These are phyloP conservation scores for Crithidia bombi DNA, from an alignment of 208 protist genomes.

Conservation along the genomic window DNA sequence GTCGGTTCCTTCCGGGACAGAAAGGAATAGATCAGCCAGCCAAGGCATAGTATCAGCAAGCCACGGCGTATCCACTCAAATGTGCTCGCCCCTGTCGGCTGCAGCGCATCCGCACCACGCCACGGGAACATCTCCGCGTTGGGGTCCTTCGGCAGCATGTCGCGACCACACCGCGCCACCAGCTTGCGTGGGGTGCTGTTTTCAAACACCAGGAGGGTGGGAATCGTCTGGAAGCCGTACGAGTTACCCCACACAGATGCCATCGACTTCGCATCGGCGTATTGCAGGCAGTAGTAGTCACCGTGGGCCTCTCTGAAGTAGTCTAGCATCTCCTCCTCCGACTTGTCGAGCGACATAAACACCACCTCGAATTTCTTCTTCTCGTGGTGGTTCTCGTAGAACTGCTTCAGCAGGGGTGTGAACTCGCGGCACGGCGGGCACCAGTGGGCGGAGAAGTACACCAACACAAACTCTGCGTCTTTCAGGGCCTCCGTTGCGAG, in stretches of 20 bases:
- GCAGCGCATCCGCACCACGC: conserved; percentile 17
- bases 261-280: conserved; percentile 23
- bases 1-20: not conserved
- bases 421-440: conserved; percentile 87
- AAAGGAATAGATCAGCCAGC: conserved; percentile 18
- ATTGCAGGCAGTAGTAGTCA: conserved; percentile 51
- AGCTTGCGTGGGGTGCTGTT: conserved; percentile 26
- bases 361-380: conserved; percentile 68
- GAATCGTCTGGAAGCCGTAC: conserved; percentile 47
- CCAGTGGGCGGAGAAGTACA: conserved; percentile 91
- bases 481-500: conserved; percentile 24
- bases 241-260: conserved; percentile 27
- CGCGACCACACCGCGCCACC: conserved; percentile 36
- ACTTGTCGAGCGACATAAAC: conserved; percentile 52
- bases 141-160: conserved; percentile 41
- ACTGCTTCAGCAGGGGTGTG: conserved; percentile 73
- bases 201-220: conserved; percentile 47
- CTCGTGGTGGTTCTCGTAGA: conserved; percentile 52
- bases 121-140: conserved; percentile 52
- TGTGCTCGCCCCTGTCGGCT: not conserved
- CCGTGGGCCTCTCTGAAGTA: conserved; percentile 48
- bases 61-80: not conserved
- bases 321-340: conserved; percentile 34
- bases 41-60: conserved; percentile 5
- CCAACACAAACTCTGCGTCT: conserved; percentile 52